Evolutionary conservation across 768 basidiomycete species (phyloP), one percentile per base, ranked within the genome.

Genomic region (Tylopilus subfusipes): DNA sequence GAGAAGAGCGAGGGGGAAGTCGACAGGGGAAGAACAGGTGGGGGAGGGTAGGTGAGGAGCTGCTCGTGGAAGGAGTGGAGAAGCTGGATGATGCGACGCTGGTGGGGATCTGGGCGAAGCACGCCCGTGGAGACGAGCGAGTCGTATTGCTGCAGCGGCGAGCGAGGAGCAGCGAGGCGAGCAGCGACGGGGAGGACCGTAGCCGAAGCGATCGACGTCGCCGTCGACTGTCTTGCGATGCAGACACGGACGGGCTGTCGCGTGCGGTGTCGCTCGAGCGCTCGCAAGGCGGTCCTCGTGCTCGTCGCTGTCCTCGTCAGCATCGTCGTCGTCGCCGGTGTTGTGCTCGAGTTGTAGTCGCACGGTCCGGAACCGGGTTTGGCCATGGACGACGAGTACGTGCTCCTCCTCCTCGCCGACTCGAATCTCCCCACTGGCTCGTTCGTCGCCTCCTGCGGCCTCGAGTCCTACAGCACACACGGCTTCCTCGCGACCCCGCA

Each of bases 401-500:
- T 93, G 29, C 76, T 93, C 18, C 81, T 94, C 36, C 78, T 95
- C 33, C 80, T 96, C 40, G 81, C 90, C 0, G 93, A 96, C 74
- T 90, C 91, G 57, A 98, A 96, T 70, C 84, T 99, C 4, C 97
- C 97, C 2, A 98, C 96, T 0, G 97, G 97, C 33, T 88, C 96
- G 2, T 99, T 99, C 69, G 91, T 98, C 54, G 91, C 95, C 1
- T 97, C 94, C 1, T 82, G 91, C 3, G 96, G 96, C 2, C 80
- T 98, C 55, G 96, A 99, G 65, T 93, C 93, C 5, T 94, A 84
- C 67, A 73, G 83, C 38, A 86, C 88, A 25, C 97, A 99, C 68
- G 97, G 93, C 0, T 89, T 95, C 64, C 58, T 75, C 16, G 64
- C 78, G 1, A 59, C 45, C 66, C 48, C 59, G 2, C 50, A 25